phyloP scores from a whole-genome alignment of 306 rosid species.

The Phaseolus lunatus region DNA sequence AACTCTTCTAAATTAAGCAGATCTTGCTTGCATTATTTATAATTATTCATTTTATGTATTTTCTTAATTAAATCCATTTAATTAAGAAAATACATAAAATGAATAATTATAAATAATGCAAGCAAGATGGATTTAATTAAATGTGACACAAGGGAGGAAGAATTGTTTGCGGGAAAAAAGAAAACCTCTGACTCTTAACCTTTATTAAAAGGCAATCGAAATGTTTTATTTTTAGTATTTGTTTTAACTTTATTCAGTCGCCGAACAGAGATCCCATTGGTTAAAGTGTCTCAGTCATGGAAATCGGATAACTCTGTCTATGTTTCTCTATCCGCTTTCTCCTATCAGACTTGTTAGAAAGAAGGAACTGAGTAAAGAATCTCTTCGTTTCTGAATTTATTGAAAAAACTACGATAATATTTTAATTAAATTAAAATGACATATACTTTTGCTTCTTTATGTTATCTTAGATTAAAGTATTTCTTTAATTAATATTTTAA shows the following conservation, averaged over 20 bases:
- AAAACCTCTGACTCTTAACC: background rate
- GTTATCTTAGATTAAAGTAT: background rate
- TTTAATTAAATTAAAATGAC: background rate
- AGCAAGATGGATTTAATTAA: no score
- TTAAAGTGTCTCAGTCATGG: background rate
- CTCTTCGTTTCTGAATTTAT: background rate
- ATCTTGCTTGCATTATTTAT: no score
- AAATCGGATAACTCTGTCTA: conserved; percentile 40
- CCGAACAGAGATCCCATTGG: conserved; percentile 12
- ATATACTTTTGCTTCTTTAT: background rate
- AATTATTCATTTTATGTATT: no score
- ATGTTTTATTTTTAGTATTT: background rate
- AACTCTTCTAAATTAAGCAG: no score
- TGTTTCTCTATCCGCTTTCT: background rate
- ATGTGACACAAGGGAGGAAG: no score
- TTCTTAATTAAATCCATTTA: no score
- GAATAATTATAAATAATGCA: no score
- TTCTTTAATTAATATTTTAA: no score
- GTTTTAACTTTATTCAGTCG: background rate
- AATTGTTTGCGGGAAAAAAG: no score
- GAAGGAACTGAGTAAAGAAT: background rate
- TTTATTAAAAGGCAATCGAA: background rate
- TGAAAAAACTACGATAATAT: background rate
- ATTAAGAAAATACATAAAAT: no score
- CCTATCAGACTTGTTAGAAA: no score